Percentiles rank a stretch among this genome's conserved stretches.
Evolutionary conservation across 2,329 filamentous ascomycete genomes (phyloP).

Genomic region (Chrysoporthe cubensis): DNA sequence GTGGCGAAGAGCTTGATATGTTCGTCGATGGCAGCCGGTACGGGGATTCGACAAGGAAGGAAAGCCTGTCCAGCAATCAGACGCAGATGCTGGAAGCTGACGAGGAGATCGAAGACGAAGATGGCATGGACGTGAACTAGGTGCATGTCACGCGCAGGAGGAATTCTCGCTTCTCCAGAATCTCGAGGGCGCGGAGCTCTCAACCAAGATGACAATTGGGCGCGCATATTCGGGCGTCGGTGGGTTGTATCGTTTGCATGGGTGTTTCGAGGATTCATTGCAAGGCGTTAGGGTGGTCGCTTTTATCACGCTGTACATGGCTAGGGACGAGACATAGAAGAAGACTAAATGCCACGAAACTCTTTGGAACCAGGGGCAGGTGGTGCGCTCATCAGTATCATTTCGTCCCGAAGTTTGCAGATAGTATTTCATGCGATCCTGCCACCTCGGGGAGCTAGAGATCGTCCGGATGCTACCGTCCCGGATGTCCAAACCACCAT

Average conservation of each 20-base stretch:
- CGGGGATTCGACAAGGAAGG: slow-evolving; percentile 55
- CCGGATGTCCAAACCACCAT: neutral
- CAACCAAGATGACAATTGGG: neutral
- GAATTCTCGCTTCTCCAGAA: neutral
- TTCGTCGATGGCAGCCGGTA: slow-evolving; percentile 49
- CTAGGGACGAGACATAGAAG: slow-evolving; percentile 5
- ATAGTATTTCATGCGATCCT: neutral
- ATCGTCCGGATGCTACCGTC: slow-evolving; percentile 7
- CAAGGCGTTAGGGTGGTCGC: slow-evolving; percentile 24
- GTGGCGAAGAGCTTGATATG: slow-evolving; percentile 76
- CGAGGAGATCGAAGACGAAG: slow-evolving; percentile 62
- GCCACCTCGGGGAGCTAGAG: neutral
- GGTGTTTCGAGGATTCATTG: slow-evolving; percentile 14
- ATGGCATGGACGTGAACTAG: slow-evolving; percentile 63
- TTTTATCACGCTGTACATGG: slow-evolving; percentile 15
- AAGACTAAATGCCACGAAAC: neutral
- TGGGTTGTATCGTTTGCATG: neutral
- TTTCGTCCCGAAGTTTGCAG: neutral
- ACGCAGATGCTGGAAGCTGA: slow-evolving; percentile 62
- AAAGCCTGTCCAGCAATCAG: slow-evolving; percentile 63
- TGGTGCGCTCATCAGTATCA: neutral
- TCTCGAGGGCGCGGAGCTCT: neutral
- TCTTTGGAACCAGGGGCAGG: no score
- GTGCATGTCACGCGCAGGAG: slow-evolving; percentile 22
- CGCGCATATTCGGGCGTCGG: neutral